Conservation (phyloP, 148 eudicot genomes). For the Drosera capensis region DNA sequence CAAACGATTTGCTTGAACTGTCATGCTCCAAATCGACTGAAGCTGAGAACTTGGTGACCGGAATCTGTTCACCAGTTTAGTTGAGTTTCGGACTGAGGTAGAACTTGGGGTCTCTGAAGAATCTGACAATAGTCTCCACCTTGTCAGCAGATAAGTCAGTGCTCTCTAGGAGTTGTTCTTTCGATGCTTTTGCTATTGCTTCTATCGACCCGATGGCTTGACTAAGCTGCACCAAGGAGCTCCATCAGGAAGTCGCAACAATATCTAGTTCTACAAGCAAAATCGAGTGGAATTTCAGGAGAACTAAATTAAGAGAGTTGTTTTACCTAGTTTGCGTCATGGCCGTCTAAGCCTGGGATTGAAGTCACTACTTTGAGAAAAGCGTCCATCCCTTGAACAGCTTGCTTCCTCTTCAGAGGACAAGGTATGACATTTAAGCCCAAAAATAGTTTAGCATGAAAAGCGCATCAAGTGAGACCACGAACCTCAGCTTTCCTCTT, state of each 20-base stretch:
- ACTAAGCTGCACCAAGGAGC: constrained; percentile 41
- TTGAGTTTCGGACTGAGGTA: constrained; percentile 60
- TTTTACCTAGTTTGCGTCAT: constrained; percentile 84
- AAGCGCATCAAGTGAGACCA: constrained; percentile 6
- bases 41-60: too few species aligned
- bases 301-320: too few species aligned
- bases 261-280: too few species aligned
- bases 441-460: too few species aligned
- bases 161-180: constrained; percentile 54
- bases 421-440: too few species aligned
- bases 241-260: neutral
- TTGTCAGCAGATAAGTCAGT: constrained; percentile 85
- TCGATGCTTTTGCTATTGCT: constrained; percentile 86
- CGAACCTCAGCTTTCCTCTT: constrained; percentile 72
- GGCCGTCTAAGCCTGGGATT: constrained; percentile 74
- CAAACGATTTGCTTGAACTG: too few species aligned
- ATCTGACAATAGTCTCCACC: constrained; percentile 64
- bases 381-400: constrained; percentile 66
- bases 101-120: constrained; percentile 68
- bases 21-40: too few species aligned
- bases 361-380: constrained; percentile 73
- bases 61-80: too few species aligned
- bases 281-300: too few species aligned
- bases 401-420: constrained; percentile 47
- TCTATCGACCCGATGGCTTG: constrained; percentile 89